These are phyloP conservation scores for Fusarium sp. DNA, from an alignment of 2,329 filamentous ascomycete genomes.

Conservation along the genomic window DNA sequence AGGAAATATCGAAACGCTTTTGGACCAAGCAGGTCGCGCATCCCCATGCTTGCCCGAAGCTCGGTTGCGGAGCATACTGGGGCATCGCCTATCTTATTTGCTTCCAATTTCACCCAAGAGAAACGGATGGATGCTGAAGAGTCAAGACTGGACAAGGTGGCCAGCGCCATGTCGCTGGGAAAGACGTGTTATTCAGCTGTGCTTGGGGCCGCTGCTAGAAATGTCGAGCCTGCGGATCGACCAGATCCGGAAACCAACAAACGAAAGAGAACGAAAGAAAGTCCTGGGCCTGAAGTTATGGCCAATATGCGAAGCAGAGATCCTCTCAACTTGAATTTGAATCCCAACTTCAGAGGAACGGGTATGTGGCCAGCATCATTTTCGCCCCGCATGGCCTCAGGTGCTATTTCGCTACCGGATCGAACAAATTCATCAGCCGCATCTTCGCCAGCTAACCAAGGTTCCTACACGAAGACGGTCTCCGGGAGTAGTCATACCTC, in stretches of 20 bases:
- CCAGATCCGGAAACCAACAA: constrained; percentile 44
- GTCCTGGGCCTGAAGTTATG: constrained; percentile 37
- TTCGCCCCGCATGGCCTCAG: constrained; percentile 12
- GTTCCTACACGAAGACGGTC: constrained; percentile 31
- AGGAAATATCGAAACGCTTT: constrained; percentile 47
- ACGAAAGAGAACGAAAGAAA: constrained; percentile 47
- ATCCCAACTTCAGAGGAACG: neutral
- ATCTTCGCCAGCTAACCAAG: constrained; percentile 45
- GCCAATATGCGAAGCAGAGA: neutral
- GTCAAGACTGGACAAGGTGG: constrained; percentile 6
- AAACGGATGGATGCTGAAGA: constrained; percentile 12
- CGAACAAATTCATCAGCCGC: constrained; percentile 48
- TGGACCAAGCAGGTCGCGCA: constrained; percentile 48
- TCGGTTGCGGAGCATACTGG: constrained; percentile 55
- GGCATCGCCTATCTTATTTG: constrained; percentile 51
- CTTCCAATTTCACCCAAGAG: neutral
- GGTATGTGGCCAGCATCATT: constrained; percentile 17
- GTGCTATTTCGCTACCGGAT: constrained; percentile 44
- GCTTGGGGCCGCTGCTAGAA: constrained; percentile 49
- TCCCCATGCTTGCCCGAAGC: constrained; percentile 61
- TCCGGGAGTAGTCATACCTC: constrained; percentile 48
- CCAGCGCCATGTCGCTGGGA: constrained; percentile 12
- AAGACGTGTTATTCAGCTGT: constrained; percentile 47
- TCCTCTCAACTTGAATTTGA: neutral
- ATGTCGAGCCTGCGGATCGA: constrained; percentile 34